phyloP scores from a whole-genome alignment of 192 early-diverging fungal species.

The Coemansia sp. region DNA sequence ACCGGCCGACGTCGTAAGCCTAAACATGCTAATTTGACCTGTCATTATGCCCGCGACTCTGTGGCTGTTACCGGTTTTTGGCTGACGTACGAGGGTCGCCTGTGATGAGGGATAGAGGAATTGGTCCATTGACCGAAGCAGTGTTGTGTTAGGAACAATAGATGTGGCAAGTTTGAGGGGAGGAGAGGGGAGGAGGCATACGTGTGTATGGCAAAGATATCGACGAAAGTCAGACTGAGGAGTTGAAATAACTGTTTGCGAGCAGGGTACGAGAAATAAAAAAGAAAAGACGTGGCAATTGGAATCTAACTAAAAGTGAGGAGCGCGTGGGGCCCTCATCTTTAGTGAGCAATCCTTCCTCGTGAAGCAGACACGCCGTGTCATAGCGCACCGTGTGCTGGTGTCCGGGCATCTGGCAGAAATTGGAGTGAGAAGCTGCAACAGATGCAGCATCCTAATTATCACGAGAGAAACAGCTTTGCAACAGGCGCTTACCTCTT shows the following conservation, averaged over 20 bases:
- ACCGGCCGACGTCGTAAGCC: constrained; percentile 46
- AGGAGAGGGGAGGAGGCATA: too few species aligned
- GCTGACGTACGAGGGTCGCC: constrained; percentile 22
- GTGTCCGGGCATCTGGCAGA: neutral
- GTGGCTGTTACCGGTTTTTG: constrained; percentile 19
- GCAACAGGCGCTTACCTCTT: neutral
- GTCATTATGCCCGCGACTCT: constrained; percentile 14
- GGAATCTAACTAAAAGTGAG: neutral
- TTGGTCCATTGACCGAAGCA: constrained; percentile 9
- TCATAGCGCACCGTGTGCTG: neutral
- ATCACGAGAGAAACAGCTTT: neutral
- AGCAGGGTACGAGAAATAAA: neutral
- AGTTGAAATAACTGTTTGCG: neutral
- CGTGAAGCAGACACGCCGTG: neutral
- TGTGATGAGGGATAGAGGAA: constrained; percentile 10
- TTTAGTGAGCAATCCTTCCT: neutral
- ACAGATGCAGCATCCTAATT: neutral
- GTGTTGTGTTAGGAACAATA: neutral
- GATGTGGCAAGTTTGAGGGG: neutral
- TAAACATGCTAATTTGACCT: constrained; percentile 42
- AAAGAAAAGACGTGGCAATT: neutral
- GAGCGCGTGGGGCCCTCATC: neutral
- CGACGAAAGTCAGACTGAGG: neutral
- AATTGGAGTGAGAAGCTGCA: neutral
- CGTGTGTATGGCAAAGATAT: neutral